Evolutionary conservation across 1,284 basidiomycete species (phyloP).

Genomic region (Sporisorium exsertum): DNA sequence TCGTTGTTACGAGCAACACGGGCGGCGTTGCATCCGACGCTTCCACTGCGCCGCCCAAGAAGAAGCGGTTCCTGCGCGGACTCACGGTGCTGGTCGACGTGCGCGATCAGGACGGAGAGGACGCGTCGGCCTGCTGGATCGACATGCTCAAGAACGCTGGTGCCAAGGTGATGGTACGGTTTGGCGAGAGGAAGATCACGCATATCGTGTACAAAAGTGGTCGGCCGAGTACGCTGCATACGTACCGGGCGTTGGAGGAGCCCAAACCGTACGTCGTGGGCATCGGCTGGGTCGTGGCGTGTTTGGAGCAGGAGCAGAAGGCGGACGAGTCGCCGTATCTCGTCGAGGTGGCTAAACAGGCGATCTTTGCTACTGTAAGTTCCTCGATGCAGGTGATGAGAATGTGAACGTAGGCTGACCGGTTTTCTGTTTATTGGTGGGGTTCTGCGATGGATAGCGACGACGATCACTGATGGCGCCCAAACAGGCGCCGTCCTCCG

Average conservation of each 20-base stretch:
- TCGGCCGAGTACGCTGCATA: conserved; percentile 54
- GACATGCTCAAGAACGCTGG: conserved; percentile 57
- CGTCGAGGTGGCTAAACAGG: conserved; percentile 63
- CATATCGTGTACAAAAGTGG: conserved; percentile 65
- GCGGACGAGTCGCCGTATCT: conserved; percentile 58
- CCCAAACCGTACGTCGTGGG: conserved; percentile 59
- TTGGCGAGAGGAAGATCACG: conserved; percentile 47
- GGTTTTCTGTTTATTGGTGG: neutral
- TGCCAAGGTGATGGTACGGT: conserved; percentile 56
- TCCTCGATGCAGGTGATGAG: no score
- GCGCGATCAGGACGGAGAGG: conserved; percentile 59
- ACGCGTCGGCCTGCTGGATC: conserved; percentile 55
- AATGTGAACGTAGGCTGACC: neutral
- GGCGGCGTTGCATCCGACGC: neutral
- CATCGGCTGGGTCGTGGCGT: conserved; percentile 58
- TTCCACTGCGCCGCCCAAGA: neutral
- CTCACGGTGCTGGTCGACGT: conserved; percentile 61
- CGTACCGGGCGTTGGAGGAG: conserved; percentile 47
- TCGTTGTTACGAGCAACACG: conserved; percentile 10
- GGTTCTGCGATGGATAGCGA: conserved; percentile 15
- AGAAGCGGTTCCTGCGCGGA: conserved; percentile 47
- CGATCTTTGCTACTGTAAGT: conserved; percentile 59
- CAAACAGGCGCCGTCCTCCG: conserved; percentile 34
- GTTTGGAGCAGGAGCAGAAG: conserved; percentile 46
- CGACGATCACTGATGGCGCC: conserved; percentile 52